Conservation (phyloP, 129 eudicot genomes). For the Flaveria linearis region DNA sequence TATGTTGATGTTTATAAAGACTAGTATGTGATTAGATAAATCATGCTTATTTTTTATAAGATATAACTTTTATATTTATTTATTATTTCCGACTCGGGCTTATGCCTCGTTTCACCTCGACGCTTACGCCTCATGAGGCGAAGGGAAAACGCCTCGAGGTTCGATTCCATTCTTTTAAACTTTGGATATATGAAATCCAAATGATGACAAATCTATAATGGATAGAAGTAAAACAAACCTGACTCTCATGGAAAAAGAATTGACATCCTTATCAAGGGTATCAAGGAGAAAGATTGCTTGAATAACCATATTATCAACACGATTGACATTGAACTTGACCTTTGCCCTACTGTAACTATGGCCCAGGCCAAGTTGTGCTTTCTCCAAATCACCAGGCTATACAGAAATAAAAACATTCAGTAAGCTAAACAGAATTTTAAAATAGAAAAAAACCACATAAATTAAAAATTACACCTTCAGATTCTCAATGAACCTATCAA, state of each 20-base stretch:
- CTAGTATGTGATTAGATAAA: too few relatives aligned
- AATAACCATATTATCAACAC: constrained; percentile 89
- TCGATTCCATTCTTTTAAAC: too few relatives aligned
- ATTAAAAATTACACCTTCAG: constrained; percentile 50
- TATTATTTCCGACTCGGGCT: too few relatives aligned
- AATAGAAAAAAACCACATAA: background rate
- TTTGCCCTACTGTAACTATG: constrained; percentile 95
- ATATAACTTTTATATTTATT: too few relatives aligned
- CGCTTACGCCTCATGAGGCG: too few relatives aligned
- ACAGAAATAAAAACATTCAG: constrained; percentile 18
- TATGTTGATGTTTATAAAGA: too few relatives aligned
- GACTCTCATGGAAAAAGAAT: constrained; percentile 95
- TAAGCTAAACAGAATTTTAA: background rate
- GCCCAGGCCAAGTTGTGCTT: constrained; percentile 85
- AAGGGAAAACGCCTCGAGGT: too few relatives aligned
- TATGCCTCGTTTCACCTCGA: too few relatives aligned
- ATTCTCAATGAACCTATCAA: constrained; percentile 64
- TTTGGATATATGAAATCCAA: background rate
- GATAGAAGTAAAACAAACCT: constrained; percentile 49
- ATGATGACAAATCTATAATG: background rate
- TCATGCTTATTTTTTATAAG: too few relatives aligned
- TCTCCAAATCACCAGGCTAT: constrained; percentile 89
- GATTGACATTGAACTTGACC: constrained; percentile 91
- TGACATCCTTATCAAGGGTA: constrained; percentile 92
- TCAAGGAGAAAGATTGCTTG: constrained; percentile 93